Evolutionary conservation across 2,329 filamentous ascomycete genomes (phyloP), one percentile per base, ranked within the genome.

Genomic region (Tolypocladium cylindrosporum): DNA sequence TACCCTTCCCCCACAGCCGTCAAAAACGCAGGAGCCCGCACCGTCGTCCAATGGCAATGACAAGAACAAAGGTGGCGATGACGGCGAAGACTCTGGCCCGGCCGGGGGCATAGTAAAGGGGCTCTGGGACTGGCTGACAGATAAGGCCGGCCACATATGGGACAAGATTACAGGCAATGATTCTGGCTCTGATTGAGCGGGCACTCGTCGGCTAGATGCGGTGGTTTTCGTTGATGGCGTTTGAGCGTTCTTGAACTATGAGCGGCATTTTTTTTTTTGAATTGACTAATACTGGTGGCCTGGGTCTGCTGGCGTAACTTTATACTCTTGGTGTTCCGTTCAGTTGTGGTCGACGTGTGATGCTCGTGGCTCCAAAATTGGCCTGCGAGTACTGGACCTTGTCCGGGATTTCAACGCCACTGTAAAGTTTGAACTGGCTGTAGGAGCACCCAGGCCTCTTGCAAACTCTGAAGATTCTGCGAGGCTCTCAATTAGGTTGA

Each of bases 81-180:
- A 60, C 13, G 59, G 61, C 24, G 58, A 63, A 2, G 58, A 59
- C 5, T 58, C 66, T 6, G 66, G 67, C 50, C 65, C 69, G 4
- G 65, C 66, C 3, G 63, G 68, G 7, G 62, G 70, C 1, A 67
- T 70, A 40, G 66, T 71, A 19, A 67, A 77, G 60, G 68, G 69
- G 5, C 72, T 78, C 40, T 82, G 79, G 78, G 71, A 78, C 54
- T 83, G 80, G 80, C 63, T 83, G 14, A 76, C 72, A 2, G 76
- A 74, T 41, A 76, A 81, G 60, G 65, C 82, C 14, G 72, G 70
- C 39, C 68, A 76, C 40, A 69, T 75, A 27, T 80, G 77, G 78
- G 69, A 72, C 42, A 77, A 78, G 63, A 69, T 81, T 21, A 73
- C 64, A 14, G 69, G 67, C 24, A 53, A 45, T 10, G 36, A 52